Conservation (phyloP, 2,329 filamentous ascomycete genomes). For the Curvularia verruculosa region DNA sequence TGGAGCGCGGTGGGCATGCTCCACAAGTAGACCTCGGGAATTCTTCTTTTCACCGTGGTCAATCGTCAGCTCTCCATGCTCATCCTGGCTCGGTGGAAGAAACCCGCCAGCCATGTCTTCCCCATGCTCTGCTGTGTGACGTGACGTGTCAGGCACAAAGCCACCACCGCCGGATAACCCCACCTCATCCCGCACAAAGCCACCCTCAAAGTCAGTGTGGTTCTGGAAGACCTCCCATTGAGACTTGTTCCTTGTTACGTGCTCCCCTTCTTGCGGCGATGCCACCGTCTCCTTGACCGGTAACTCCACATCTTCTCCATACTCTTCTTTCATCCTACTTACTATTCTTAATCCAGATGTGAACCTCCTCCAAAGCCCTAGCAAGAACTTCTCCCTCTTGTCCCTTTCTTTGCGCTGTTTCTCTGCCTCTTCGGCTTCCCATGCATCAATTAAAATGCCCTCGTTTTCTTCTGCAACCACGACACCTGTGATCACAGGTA, state of each 20-base stretch:
- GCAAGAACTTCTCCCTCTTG: slow-evolving; percentile 75
- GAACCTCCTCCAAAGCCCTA: slow-evolving; percentile 85
- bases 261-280: slow-evolving; percentile 59
- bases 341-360: slow-evolving; percentile 83
- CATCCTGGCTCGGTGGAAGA: slow-evolving; percentile 46
- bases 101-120: slow-evolving; percentile 47
- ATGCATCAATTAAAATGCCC: slow-evolving; percentile 74
- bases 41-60: slow-evolving; percentile 37
- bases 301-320: slow-evolving; percentile 54
- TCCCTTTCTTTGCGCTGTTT: slow-evolving; percentile 80
- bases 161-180: slow-evolving; percentile 15
- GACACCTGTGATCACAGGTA: slow-evolving; percentile 88
- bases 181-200: slow-evolving; percentile 48
- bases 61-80: slow-evolving; percentile 39
- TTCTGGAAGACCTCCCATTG: slow-evolving; percentile 45
- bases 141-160: slow-evolving; percentile 23
- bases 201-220: slow-evolving; percentile 49
- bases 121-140: slow-evolving; percentile 10
- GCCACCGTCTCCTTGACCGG: slow-evolving; percentile 66
- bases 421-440: slow-evolving; percentile 72
- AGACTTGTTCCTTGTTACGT: slow-evolving; percentile 58
- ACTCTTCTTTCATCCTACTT: slow-evolving; percentile 41
- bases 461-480: slow-evolving; percentile 85
- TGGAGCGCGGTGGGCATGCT: slow-evolving; percentile 35
- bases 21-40: slow-evolving; percentile 10